These are phyloP conservation scores for Acorus calamus DNA, from an alignment of 106 monocot genomes.

Conservation along the genomic window DNA sequence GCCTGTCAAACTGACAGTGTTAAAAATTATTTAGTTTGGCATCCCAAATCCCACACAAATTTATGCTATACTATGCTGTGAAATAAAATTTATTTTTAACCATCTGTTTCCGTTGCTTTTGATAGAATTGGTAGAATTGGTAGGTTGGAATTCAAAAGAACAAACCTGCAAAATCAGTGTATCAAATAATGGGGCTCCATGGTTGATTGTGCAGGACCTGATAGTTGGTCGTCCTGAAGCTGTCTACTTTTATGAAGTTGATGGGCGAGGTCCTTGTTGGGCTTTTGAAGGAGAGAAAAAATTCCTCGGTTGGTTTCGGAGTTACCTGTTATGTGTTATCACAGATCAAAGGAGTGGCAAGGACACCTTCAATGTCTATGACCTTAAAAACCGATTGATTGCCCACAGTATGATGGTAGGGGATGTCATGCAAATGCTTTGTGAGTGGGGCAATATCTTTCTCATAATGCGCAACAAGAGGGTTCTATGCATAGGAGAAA, in stretches of 20 bases:
- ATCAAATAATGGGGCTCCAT: too few relatives aligned
- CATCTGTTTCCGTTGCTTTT: too few relatives aligned
- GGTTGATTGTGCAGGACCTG: constrained; percentile 50
- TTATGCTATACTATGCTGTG: too few relatives aligned
- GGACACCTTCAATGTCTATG: constrained; percentile 81
- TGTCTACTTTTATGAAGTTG: constrained; percentile 93
- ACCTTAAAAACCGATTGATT: constrained; percentile 83
- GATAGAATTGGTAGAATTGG: too few relatives aligned
- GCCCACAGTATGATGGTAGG: constrained; percentile 82
- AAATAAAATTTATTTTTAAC: too few relatives aligned
- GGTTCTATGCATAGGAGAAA: constrained; percentile 76
- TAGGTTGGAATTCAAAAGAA: too few relatives aligned
- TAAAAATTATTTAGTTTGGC: too few relatives aligned
- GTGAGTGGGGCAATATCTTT: constrained; percentile 91
- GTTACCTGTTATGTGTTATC: constrained; percentile 81
- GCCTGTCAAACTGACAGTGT: too few relatives aligned
- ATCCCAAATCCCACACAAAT: too few relatives aligned
- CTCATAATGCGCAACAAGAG: constrained; percentile 79
- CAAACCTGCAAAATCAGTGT: too few relatives aligned
- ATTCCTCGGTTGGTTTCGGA: constrained; percentile 93
- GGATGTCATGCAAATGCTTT: constrained; percentile 79
- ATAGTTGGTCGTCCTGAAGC: constrained; percentile 94
- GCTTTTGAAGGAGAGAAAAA: constrained; percentile 96
- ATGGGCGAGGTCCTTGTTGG: constrained; percentile 97
- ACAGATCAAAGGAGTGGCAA: constrained; percentile 46